phyloP scores from a whole-genome alignment of 768 basidiomycete species.

The Cubamyces lactineus region DNA sequence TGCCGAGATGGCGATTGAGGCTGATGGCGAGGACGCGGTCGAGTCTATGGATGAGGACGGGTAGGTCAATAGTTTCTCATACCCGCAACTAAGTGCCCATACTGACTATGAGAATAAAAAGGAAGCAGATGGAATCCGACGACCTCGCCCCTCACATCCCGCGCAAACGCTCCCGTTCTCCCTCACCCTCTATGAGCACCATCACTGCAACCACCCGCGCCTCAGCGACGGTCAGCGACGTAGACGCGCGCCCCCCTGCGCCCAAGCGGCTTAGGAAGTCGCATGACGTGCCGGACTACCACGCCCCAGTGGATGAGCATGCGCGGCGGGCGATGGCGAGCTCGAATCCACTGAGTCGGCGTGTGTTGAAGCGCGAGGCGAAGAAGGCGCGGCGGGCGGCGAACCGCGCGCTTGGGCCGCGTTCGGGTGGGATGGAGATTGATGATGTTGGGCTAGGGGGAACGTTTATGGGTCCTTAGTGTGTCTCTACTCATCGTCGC shows the following conservation, averaged over 20 bases:
- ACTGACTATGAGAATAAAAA: background rate
- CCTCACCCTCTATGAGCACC: conserved; percentile 22
- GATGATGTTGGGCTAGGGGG: conserved; percentile 29
- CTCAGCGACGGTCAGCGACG: conserved; percentile 8
- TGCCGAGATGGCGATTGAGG: conserved; percentile 33
- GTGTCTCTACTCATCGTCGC: too few species aligned
- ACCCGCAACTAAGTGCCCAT: too few species aligned
- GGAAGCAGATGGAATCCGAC: conserved; percentile 36
- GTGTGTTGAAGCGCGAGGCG: conserved; percentile 62
- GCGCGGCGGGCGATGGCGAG: conserved; percentile 48
- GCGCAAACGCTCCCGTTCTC: conserved; percentile 38
- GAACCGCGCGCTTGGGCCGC: conserved; percentile 32
- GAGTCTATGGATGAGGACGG: conserved; percentile 47
- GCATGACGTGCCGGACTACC: conserved; percentile 52
- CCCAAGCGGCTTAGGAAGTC: conserved; percentile 66
- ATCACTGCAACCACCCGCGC: conserved; percentile 8
- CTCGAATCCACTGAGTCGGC: conserved; percentile 63
- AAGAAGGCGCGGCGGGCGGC: conserved; percentile 63
- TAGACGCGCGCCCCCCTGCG: conserved; percentile 23
- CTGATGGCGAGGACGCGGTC: conserved; percentile 39
- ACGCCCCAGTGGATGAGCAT: conserved; percentile 52
- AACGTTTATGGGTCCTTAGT: conserved; percentile 22
- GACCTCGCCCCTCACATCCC: conserved; percentile 32
- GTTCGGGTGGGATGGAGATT: conserved; percentile 37
- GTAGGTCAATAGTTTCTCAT: conserved; percentile 29